Evolutionary conservation across 257 asterid genomes (phyloP), one percentile per base, ranked within the genome.

Genomic region (Avicennia marina): DNA sequence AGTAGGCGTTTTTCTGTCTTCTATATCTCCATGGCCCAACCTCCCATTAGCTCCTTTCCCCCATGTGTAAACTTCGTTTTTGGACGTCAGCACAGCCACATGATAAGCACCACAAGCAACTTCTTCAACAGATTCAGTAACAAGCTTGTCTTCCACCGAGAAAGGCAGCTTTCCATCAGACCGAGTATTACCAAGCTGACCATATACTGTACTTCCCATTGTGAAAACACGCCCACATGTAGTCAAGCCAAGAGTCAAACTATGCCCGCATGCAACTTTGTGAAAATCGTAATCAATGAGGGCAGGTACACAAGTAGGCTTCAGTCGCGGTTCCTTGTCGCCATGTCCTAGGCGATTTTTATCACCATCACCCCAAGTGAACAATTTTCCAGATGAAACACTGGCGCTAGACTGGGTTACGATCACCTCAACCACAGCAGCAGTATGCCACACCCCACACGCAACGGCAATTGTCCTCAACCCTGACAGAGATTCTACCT

Each of bases 331-430:
- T 55, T 90, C 98, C 60, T 82, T 90, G 64, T 90, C 95, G 29
- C 98, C 98, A 42, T 90, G 98, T 26, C 98, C 98, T 11, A 90
- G 94, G 38, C 98, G 95, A 26, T 81, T 77, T 67, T 87, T 90
- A 63, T 90, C 98, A 26, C 98, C 98, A 20, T 90, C 98, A 7
- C 98, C 98, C 98, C 98, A 90, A 24, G 98, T 90, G 69, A 90
- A 90, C 65, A 90, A 66, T 66, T 90, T 90, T 43, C 94, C 96
- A 31, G 98, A 86, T 11, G 97, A 78, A 60, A 78, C 66, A 64
- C 90, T 87, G 19, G 96, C 72, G 68, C 85, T 80, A 29, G 95
- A 79, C 48, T 87, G 98, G 4, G 94, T 87, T 53, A 67, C 94
- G 1, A 90, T 84, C 16, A 90, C 98, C 68, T 90, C 98, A 27